Evolutionary conservation across 2,329 filamentous ascomycete species (phyloP).

Genomic region (Xylariales sp.): DNA sequence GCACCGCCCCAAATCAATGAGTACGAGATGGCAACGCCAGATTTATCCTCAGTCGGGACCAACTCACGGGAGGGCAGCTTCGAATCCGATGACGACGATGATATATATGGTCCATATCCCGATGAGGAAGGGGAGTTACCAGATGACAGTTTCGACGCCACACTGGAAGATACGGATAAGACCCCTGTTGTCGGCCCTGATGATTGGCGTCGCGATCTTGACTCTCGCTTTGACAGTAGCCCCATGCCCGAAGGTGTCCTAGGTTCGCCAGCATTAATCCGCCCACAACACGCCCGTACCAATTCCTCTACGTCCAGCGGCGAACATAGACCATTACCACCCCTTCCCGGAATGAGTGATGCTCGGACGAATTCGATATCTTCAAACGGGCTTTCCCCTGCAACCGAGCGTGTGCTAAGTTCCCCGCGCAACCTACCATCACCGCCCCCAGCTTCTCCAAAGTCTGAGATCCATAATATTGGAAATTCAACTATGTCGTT

Average conservation of each 20-base stretch:
- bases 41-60: slow-evolving; percentile 90
- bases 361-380: slow-evolving; percentile 63
- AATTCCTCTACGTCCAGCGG: slow-evolving; percentile 82
- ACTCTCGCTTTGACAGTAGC: slow-evolving; percentile 78
- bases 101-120: slow-evolving; percentile 66
- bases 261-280: slow-evolving; percentile 58
- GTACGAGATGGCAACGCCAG: slow-evolving; percentile 97
- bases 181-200: slow-evolving; percentile 98
- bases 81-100: slow-evolving; percentile 82
- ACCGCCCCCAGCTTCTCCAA: slow-evolving; percentile 76
- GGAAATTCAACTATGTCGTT: slow-evolving; percentile 81
- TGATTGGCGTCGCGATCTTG: slow-evolving; percentile 86
- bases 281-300: slow-evolving; percentile 70
- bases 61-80: slow-evolving; percentile 94
- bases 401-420: slow-evolving; percentile 76
- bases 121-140: slow-evolving; percentile 69
- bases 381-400: slow-evolving; percentile 73
- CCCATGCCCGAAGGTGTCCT: slow-evolving; percentile 69
- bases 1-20: slow-evolving; percentile 95
- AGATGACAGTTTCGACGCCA: slow-evolving; percentile 95
- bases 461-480: slow-evolving; percentile 82
- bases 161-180: slow-evolving; percentile 94
- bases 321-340: slow-evolving; percentile 86
- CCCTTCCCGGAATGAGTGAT: slow-evolving; percentile 75
- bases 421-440: slow-evolving; percentile 77